Evolutionary conservation across 2,329 filamentous ascomycete species (phyloP).

Genomic region (Escovopsis sp.): DNA sequence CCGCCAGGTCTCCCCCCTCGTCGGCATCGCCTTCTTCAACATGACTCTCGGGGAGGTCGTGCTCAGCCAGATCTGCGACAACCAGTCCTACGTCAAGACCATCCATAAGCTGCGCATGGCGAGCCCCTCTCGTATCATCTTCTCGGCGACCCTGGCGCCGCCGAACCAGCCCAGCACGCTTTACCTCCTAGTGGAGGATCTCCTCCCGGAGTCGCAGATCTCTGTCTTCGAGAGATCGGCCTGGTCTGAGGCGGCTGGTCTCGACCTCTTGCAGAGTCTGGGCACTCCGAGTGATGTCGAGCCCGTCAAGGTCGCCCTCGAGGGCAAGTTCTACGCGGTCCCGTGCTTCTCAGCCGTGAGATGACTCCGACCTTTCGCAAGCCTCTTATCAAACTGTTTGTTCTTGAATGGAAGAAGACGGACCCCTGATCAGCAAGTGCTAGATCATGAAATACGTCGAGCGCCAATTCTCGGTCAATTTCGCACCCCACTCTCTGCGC

Average conservation of each 20-base stretch:
- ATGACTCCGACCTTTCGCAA: slow-evolving; percentile 1
- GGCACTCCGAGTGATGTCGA: slow-evolving; percentile 69
- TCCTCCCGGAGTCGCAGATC: slow-evolving; percentile 17
- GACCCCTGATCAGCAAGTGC: slow-evolving; percentile 37
- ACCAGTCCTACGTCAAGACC: slow-evolving; percentile 78
- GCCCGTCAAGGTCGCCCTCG: slow-evolving; percentile 61
- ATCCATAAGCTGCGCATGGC: slow-evolving; percentile 75
- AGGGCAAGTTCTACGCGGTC: slow-evolving; percentile 74
- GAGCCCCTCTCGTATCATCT: slow-evolving; percentile 63
- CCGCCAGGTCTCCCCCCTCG: slow-evolving; percentile 68
- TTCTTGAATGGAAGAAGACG: no score
- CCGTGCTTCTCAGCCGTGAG: slow-evolving; percentile 75
- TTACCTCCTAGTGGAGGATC: slow-evolving; percentile 55
- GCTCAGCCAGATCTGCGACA: slow-evolving; percentile 84
- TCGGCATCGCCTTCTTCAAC: slow-evolving; percentile 80
- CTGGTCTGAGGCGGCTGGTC: slow-evolving; percentile 66
- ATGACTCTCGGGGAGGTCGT: slow-evolving; percentile 70
- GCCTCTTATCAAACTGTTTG: no score
- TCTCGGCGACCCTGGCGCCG: slow-evolving; percentile 52
- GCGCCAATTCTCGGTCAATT: slow-evolving; percentile 48
- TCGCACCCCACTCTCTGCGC: slow-evolving; percentile 65
- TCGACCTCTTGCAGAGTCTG: slow-evolving; percentile 65
- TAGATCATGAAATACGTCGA: slow-evolving; percentile 60
- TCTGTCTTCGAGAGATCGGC: slow-evolving; percentile 55
- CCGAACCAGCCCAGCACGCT: slow-evolving; percentile 58